Base-by-base conservation (phyloP, 306 rosid genomes). In the Phaseolus lunatus region DNA sequence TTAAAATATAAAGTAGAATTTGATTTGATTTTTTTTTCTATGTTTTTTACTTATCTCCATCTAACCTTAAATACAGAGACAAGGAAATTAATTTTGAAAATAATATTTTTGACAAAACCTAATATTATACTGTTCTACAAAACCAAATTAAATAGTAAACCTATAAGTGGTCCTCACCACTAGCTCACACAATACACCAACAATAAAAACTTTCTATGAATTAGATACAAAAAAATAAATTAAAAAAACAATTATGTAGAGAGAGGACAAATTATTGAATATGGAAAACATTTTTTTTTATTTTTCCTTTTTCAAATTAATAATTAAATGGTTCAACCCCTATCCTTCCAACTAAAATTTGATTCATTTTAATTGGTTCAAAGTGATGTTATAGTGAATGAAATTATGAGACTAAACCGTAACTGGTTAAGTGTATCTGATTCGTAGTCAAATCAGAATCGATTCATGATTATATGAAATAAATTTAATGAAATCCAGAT, bases 71-170 rank as follows among this genome's bases (percentile, higher is more conserved):
- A 31, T 31, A 31, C 35, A 0, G 13, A 3, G 39, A 14, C 35
- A 14, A 29, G 67, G 11, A n/a, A 9, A 35, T 33, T 63, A 63
- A 63, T 33, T 65, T 39, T 39, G 50, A 65, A 39, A 11, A 19
- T 20, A 37, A 65, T 39, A 65, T 39, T 18, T 65, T 20, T 37
- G 35, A 31, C 6, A 29, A 65, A 39, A 65, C 70, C 70, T 63
- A 63, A 63, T 63, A n/a, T 3, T 33, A 16, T 18, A 31, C 9
- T 63, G 26, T 63, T 33, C 47, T 63, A 65, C 20, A 20, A 65
- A 65, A 19, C 27, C 26, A 11, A 37, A 65, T 31, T 20, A 22
- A 2, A 37, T 11, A 1, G 16, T 39, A n/a, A 33, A 63, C 7
- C 14, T 63, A n/a, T 1, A 39, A 58, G 37, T 58, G 65, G 39